A percentile compares a stretch with the other conserved stretches of the same genome.
These are phyloP conservation scores for Aspergillus kassunensis DNA, from an alignment of 495 filamentous ascomycete species.

Conservation along the genomic window DNA sequence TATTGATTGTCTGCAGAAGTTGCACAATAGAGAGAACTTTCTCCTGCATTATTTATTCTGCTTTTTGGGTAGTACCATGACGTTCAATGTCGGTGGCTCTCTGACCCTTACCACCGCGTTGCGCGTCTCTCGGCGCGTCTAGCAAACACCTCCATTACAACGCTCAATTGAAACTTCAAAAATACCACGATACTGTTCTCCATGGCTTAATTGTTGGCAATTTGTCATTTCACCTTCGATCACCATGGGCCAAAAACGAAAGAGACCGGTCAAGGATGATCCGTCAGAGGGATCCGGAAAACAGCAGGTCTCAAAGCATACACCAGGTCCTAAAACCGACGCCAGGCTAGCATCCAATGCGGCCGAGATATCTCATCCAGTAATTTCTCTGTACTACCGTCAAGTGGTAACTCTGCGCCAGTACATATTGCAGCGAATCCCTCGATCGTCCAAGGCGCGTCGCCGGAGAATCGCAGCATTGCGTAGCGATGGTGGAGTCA, in stretches of 20 bases:
- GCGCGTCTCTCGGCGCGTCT: constrained; percentile 7
- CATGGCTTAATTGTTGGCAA: neutral
- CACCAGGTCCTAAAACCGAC: constrained; percentile 8
- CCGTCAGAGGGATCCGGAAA: constrained; percentile 18
- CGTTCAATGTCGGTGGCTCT: neutral
- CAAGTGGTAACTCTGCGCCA: constrained; percentile 64
- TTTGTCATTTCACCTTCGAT: neutral
- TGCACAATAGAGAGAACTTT: neutral
- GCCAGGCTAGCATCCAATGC: constrained; percentile 11
- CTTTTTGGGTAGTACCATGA: neutral
- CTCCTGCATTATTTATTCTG: neutral
- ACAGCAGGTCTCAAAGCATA: constrained; percentile 16
- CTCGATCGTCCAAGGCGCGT: constrained; percentile 47
- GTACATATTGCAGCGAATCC: constrained; percentile 58
- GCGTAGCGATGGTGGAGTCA: constrained; percentile 6
- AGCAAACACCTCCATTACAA: neutral
- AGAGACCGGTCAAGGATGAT: constrained; percentile 36
- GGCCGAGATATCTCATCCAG: constrained; percentile 46
- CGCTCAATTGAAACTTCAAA: neutral
- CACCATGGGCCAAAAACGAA: constrained; percentile 43
- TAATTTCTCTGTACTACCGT: constrained; percentile 73
- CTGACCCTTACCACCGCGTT: constrained; percentile 3
- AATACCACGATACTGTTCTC: neutral
- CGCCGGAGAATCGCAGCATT: constrained; percentile 46
- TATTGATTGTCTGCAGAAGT: neutral